Evolutionary conservation across 164 flowering plant species (phyloP).

Genomic region (Akebia trifoliata): DNA sequence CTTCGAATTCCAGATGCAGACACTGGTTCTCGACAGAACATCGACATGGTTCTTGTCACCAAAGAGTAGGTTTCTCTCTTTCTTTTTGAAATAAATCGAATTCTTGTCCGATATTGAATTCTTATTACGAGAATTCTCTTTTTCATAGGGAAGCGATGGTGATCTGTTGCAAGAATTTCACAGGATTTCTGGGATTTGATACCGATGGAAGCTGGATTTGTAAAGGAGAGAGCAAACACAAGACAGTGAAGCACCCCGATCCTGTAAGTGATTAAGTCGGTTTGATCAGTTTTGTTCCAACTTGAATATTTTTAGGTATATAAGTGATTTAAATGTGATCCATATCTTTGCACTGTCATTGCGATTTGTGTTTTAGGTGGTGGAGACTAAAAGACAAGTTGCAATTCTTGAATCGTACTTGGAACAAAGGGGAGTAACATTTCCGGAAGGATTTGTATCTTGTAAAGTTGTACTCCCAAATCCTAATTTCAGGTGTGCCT

Average conservation of each 20-base stretch:
- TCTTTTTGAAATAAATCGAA: neutral
- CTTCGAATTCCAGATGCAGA: constrained; percentile 88
- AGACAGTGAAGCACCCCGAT: constrained; percentile 44
- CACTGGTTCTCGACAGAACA: constrained; percentile 49
- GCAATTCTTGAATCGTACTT: constrained; percentile 82
- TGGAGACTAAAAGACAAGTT: constrained; percentile 47
- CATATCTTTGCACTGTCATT: neutral
- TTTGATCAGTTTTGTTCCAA: neutral
- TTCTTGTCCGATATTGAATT: neutral
- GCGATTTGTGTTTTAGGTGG: constrained; percentile 41
- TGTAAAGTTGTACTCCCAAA: constrained; percentile 75
- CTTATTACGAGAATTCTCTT: neutral
- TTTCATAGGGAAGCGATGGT: constrained; percentile 55
- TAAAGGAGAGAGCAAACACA: constrained; percentile 28
- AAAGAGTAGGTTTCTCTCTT: constrained; percentile 23
- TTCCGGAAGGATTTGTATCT: constrained; percentile 70
- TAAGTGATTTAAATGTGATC: neutral
- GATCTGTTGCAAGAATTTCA: constrained; percentile 58
- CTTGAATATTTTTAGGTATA: neutral
- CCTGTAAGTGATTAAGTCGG: constrained; percentile 61
- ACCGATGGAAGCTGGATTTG: constrained; percentile 72
- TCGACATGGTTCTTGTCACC: constrained; percentile 72
- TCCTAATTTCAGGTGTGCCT: constrained; percentile 58
- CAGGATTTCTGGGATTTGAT: constrained; percentile 51
- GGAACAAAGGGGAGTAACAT: constrained; percentile 76